Base-by-base conservation (phyloP, 2,329 filamentous ascomycete genomes). In the Ophiocordyceps camponoti-leonardi region DNA sequence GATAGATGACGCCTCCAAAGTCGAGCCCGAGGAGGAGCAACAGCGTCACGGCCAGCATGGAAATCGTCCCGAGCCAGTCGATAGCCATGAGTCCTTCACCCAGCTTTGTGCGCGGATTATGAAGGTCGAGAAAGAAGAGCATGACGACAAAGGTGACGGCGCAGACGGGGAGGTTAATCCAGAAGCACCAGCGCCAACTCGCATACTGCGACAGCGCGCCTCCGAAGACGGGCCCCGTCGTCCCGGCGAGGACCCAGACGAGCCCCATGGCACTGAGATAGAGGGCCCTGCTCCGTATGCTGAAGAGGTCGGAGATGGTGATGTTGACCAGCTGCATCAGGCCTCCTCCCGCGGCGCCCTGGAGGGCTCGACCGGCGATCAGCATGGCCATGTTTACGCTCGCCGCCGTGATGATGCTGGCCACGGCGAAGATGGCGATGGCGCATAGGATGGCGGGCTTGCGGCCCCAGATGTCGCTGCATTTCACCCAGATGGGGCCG, bases 11-110 rank as follows among this genome's bases (percentile, higher is more conserved):
- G 43, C 86, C 87, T 46, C 87, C 88, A 49, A 90, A 86, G 56
- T 93, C 82, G 12, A 94, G 74, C 0, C 86, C 88, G 40, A 94
- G 77, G 4, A 94, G 75, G 51, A 94, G 70, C 84, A 94, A 90
- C 19, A 93, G 68, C 0, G 84, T 88, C 19, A 81, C 85, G 40
- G 82, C 83, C 22, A 88, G 73, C 57, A 93, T 76, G 28, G 72
- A 61, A 5, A 71, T 14, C 47, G 67, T 72, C 33, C 73, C 73
- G 0, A 66, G 49, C 74, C 74, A 79, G 59, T 79, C 75, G 42
- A 79, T 68, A 18, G 80, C 79, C 30, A 73, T 69, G 6, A 86
- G 63, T 0, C 81, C 82, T 44, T 78, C 60, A 44, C 67, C 61
- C 12, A 83, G 57, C 0, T 77, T 71, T 0, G 81, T 85, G 46